These are phyloP conservation scores for Nannochloropsis limnetica DNA, from an alignment of 352 stramenopile species.

Conservation along the genomic window DNA sequence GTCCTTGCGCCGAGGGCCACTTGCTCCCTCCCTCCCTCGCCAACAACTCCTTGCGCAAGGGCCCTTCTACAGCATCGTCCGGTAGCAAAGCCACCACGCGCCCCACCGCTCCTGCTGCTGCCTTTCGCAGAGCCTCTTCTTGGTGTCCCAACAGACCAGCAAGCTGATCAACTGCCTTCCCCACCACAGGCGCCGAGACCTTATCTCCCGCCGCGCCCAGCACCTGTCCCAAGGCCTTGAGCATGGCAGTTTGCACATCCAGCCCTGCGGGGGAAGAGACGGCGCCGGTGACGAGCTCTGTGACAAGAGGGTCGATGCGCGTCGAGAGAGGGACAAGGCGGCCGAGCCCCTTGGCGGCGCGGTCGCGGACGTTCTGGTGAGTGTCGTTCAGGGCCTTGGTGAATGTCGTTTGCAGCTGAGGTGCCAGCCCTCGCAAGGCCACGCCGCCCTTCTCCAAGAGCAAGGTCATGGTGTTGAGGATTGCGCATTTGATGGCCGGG, in stretches of 20 bases:
- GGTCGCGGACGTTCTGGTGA: conserved; percentile 43
- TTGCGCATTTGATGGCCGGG: conserved; percentile 90
- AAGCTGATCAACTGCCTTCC: conserved; percentile 21
- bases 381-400: conserved; percentile 95
- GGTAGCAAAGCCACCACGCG: background rate
- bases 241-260: conserved; percentile 41
- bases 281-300: conserved; percentile 45
- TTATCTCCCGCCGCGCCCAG: conserved; percentile 39
- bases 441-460: conserved; percentile 90
- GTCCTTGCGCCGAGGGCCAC: background rate
- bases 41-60: background rate
- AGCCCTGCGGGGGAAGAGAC: conserved; percentile 37
- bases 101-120: conserved; percentile 31
- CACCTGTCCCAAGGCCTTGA: conserved; percentile 45
- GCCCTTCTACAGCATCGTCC: background rate
- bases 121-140: conserved; percentile 26
- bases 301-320: conserved; percentile 49
- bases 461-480: conserved; percentile 88
- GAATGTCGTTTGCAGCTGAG: conserved; percentile 99
- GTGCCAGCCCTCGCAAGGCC: conserved; percentile 95
- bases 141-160: background rate
- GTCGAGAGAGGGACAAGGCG: conserved; percentile 49
- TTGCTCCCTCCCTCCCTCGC: background rate
- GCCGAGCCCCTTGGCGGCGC: conserved; percentile 43
- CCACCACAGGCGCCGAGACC: conserved; percentile 34